Conservation (phyloP, 2,329 filamentous ascomycete species). For the Aspergillus floridensis region DNA sequence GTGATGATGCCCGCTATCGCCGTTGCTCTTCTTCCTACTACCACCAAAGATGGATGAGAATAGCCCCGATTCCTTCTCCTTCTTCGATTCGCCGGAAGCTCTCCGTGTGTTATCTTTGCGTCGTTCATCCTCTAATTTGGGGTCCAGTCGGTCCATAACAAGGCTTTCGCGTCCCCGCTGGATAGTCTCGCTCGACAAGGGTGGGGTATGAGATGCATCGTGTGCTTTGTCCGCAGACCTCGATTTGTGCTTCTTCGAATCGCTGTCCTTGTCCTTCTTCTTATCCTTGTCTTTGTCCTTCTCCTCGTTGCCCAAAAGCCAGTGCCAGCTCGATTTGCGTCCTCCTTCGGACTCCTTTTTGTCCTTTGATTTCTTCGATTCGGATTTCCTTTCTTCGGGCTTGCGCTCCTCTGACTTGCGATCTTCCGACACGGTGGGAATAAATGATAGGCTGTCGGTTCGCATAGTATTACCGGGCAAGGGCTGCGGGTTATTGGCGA, state of each 20-base stretch:
- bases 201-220: slow-evolving; percentile 78
- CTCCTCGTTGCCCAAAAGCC: slow-evolving; percentile 73
- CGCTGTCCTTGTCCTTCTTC: slow-evolving; percentile 65
- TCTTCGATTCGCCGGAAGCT: slow-evolving; percentile 65
- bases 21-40: slow-evolving; percentile 80
- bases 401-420: slow-evolving; percentile 70
- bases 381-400: slow-evolving; percentile 62
- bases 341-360: slow-evolving; percentile 71
- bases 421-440: slow-evolving; percentile 72
- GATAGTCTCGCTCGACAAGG: slow-evolving; percentile 75
- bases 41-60: slow-evolving; percentile 92
- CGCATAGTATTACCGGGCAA: slow-evolving; percentile 68
- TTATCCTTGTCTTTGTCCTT: slow-evolving; percentile 57
- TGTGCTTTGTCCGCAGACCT: slow-evolving; percentile 58
- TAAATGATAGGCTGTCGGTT: slow-evolving; percentile 76
- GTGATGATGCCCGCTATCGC: slow-evolving; percentile 58
- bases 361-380: slow-evolving; percentile 71
- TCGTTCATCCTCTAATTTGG: slow-evolving; percentile 67
- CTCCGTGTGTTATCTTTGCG: slow-evolving; percentile 76
- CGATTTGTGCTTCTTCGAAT: slow-evolving; percentile 56
- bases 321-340: slow-evolving; percentile 74
- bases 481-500: slow-evolving; percentile 63
- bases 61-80: slow-evolving; percentile 82
- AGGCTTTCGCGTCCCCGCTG: slow-evolving; percentile 70
- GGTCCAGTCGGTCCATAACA: slow-evolving; percentile 75